A percentile compares a stretch with the other conserved stretches of the same genome.
phyloP scores from a whole-genome alignment of 305 asterid genomes.

The Solanum hybrid region DNA sequence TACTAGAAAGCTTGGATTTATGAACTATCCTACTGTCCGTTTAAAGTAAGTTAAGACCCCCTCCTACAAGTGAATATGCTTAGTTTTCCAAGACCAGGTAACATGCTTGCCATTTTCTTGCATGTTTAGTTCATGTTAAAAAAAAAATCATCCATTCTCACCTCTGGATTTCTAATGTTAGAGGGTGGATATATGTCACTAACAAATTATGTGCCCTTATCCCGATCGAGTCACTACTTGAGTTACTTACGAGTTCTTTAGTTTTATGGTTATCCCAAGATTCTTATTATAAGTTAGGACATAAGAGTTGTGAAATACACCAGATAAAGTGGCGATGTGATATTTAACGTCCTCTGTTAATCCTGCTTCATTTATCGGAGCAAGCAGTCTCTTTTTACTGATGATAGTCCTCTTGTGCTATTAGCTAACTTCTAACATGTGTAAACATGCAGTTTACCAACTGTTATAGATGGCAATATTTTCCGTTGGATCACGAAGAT shows the following conservation, averaged over 20 bases:
- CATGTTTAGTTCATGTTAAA: neutral
- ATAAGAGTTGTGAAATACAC: neutral
- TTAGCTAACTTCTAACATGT: neutral
- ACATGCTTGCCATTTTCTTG: neutral
- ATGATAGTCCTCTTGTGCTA: neutral
- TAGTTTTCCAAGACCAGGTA: neutral
- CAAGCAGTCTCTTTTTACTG: neutral
- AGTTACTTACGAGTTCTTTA: neutral
- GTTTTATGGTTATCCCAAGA: neutral
- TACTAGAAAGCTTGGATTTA: constrained; percentile 55
- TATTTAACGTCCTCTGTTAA: neutral
- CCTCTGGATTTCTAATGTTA: neutral
- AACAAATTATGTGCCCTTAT: neutral
- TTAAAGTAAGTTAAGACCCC: constrained; percentile 51
- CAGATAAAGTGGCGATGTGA: neutral
- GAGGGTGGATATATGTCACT: neutral
- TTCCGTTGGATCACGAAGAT: constrained; percentile 61
- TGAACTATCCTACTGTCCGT: constrained; percentile 66
- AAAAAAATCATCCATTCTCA: neutral
- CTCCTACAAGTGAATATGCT: neutral
- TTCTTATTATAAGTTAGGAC: neutral
- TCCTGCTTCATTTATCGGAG: neutral
- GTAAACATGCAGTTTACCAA: constrained; percentile 51
- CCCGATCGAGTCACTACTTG: neutral
- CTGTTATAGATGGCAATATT: constrained; percentile 40